phyloP scores from a whole-genome alignment of 2,329 filamentous ascomycete genomes.

The Parastagonospora avenae region DNA sequence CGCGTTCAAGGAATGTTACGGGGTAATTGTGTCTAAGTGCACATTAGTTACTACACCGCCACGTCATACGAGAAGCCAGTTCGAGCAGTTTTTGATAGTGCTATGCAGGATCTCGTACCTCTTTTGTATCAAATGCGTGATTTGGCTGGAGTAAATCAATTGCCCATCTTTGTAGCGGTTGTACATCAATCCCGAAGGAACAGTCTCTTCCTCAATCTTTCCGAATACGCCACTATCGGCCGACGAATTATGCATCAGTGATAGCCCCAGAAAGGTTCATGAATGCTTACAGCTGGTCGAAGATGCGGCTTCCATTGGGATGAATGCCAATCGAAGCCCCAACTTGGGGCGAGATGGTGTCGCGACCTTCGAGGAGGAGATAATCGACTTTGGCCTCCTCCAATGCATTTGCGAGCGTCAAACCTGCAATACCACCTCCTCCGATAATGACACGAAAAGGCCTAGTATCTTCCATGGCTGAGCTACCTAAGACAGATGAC shows the following conservation, averaged over 20 bases:
- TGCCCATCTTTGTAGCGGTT: conserved; percentile 2
- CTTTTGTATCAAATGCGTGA: neutral
- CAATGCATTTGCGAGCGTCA: conserved; percentile 13
- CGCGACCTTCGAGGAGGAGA: conserved; percentile 16
- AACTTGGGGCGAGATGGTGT: conserved; percentile 13
- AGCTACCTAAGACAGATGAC: neutral
- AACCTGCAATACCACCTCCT: conserved; percentile 16
- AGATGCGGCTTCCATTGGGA: conserved; percentile 17
- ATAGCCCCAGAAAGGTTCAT: no score
- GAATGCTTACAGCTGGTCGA: conserved; percentile 15
- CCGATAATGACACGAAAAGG: conserved; percentile 11
- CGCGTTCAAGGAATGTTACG: conserved; percentile 14
- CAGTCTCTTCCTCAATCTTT: neutral
- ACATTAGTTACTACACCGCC: neutral
- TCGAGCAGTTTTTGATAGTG: no score
- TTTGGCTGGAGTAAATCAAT: neutral
- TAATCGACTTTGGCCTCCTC: conserved; percentile 15
- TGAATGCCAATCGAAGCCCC: conserved; percentile 21
- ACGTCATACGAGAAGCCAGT: no score
- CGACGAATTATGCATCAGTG: no score
- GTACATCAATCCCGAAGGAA: neutral
- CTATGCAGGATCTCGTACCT: neutral
- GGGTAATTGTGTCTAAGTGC: conserved; percentile 9
- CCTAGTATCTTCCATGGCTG: neutral
- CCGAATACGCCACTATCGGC: conserved; percentile 4